These are phyloP conservation scores for Penicillium digitatum DNA, from an alignment of 2,329 filamentous ascomycete genomes.

Conservation along the genomic window DNA sequence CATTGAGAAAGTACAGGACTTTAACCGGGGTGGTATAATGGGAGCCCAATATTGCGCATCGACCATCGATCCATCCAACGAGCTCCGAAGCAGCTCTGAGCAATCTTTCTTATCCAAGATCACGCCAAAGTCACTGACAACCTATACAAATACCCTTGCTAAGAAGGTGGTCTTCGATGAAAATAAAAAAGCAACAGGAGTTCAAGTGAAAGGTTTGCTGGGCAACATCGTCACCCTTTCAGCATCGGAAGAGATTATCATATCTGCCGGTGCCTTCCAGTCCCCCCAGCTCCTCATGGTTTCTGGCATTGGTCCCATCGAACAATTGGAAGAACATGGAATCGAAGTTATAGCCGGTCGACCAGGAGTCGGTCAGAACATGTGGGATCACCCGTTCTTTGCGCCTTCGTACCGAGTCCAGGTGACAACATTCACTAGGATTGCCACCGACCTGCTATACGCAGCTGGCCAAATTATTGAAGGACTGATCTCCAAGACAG, in stretches of 20 bases:
- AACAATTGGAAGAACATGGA: conserved; percentile 21
- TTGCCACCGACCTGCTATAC: conserved; percentile 16
- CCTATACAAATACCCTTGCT: conserved; percentile 44
- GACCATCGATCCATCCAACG: conserved; percentile 24
- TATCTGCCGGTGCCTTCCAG: conserved; percentile 53
- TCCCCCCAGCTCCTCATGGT: conserved; percentile 53
- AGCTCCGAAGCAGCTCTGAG: conserved; percentile 31
- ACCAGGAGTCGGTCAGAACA: conserved; percentile 37
- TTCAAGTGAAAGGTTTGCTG: conserved; percentile 28
- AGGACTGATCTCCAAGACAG: conserved; percentile 15
- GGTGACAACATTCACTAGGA: conserved; percentile 23
- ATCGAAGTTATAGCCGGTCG: conserved; percentile 29
- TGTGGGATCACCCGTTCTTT: conserved; percentile 36
- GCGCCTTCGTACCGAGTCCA: conserved; percentile 28
- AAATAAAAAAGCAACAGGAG: conserved; percentile 43
- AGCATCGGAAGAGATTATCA: conserved; percentile 49
- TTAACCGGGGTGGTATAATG: conserved; percentile 42
- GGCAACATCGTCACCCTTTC: conserved; percentile 36
- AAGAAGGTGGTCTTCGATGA: conserved; percentile 44
- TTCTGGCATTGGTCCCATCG: conserved; percentile 47
- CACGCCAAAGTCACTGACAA: conserved; percentile 32
- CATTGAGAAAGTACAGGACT: conserved; percentile 35
- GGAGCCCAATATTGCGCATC: conserved; percentile 41
- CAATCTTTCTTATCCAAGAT: conserved; percentile 35
- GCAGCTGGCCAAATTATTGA: conserved; percentile 10